Base-by-base conservation (phyloP, 176 grass and related monocot genomes). In the Tuctoria greenei region DNA sequence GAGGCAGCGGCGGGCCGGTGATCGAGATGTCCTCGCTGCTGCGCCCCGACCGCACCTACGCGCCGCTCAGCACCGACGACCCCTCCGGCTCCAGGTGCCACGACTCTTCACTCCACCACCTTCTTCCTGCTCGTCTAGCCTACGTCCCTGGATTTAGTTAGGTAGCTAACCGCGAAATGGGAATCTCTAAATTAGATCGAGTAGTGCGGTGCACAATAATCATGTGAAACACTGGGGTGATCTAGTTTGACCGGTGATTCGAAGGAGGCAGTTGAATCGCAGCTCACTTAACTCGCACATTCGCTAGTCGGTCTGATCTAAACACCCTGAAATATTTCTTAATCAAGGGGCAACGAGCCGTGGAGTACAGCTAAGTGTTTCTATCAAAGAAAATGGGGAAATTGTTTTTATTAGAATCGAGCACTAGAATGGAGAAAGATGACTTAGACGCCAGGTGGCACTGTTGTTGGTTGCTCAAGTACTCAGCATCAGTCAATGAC, bases 1-100 rank as follows among this genome's bases (percentile, higher is more conserved):
- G 79, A 13, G 39, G 67, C 28, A 66, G 89, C 10, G 89, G 87
- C 14, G 91, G 88, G 7, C 80, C 89, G 35, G 92, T 92, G 55
- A 88, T 99, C 79, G 96, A 99, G 80, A 90, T 99, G 78, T 70
- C 85, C 78, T 95, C 91, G 13, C 76, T 95, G 35, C 89, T 99
- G 18, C 96, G 80, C 35, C 47, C 80, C 63, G 89, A 95, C 64
- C 87, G 92, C 25, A 24, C 80, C 58, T 99, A 99, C 85, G 77
- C 69, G 6, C 96, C 92, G 71, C 92, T 99, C 82, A 99, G 92
- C 89, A 95, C 92, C 24, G 87, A 99, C 23, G 96, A 99, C 56
- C 85, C 89, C 73, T 84, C 92, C 76, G 83, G 54, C 56, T 92
- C 87, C 76, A 99, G 96, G 92, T 99, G 52, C 70, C 39, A 31